Base-by-base conservation (phyloP, 1,284 basidiomycete species). In the Pseudozyma pruni region DNA sequence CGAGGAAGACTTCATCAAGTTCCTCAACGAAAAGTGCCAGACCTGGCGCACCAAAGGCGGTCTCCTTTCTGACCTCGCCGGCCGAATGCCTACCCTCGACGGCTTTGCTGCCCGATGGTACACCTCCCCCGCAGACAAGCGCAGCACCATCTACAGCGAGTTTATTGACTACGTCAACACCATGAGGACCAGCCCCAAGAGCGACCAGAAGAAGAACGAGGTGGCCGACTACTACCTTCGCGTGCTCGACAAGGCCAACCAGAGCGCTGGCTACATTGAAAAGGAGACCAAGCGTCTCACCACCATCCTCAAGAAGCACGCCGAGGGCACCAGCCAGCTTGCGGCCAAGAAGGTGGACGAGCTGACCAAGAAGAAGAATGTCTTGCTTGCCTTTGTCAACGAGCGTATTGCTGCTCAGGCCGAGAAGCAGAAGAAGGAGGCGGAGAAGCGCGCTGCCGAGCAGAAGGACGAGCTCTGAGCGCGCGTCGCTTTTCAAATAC, bases 301-400 rank as follows among this genome's bases (percentile, higher is more conserved):
- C 49, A 81, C 77, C 68, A 90, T 93, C 76, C 85, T 94, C 58
- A 85, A 85, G 80, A 93, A 92, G 85, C 87, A 89, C 56, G 89
- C 75, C 2, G 54, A 72, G 17, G 79, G 78, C 23, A 61, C 66
- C 8, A 61, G 60, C 40, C 52, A 86, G 33, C 85, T 97, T 37
- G 86, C 90, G 5, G 86, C 87, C 0, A 84, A 86, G 49, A 97
- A 98, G 85, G 85, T 94, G 40, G 95, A 98, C 83, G 93, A 98
- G 85, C 89, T 98, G 78, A 91, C 93, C 84, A 88, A 91, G 83
- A 95, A 94, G 86, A 87, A 87, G 48, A 98, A 98, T 85, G 88
- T 96, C 72, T 88, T 96, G 52, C 83, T 85, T 9, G 88, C 91
- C 0, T 95, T 96, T 80, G 84, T 63, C 49, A 77, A 76, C 58